Percentiles rank a stretch among this genome's conserved stretches.
These are phyloP conservation scores for Actinomortierella ambigua DNA, from an alignment of 371 early-diverging fungal species.

Conservation along the genomic window DNA sequence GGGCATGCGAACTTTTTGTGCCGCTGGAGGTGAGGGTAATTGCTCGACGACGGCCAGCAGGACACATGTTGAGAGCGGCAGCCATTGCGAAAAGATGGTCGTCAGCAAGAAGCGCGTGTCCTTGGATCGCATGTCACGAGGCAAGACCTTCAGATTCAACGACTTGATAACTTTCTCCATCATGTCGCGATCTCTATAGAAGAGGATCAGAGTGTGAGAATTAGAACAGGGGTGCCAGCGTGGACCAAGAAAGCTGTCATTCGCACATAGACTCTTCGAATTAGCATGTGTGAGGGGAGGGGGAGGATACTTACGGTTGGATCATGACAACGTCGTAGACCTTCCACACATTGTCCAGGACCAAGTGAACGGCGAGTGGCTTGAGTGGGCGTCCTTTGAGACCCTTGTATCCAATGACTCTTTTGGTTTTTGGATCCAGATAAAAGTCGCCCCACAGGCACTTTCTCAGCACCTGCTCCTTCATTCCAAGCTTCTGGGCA, in stretches of 20 bases:
- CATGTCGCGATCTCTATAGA: conserved; percentile 74
- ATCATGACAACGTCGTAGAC: conserved; percentile 84
- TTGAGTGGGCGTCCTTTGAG: conserved; percentile 82
- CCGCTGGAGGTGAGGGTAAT: conserved; percentile 84
- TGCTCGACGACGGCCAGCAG: conserved; percentile 86
- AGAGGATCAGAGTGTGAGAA: background rate
- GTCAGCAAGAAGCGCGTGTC: conserved; percentile 78
- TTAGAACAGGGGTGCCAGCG: too few species aligned
- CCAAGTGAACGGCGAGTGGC: conserved; percentile 96
- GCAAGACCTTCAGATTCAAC: conserved; percentile 84
- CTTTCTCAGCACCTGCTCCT: conserved; percentile 71
- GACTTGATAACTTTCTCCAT: conserved; percentile 92
- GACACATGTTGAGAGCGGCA: conserved; percentile 78
- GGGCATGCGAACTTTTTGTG: conserved; percentile 85
- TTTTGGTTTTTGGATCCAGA: conserved; percentile 92
- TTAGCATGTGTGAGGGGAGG: too few species aligned
- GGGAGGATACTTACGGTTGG: conserved; percentile 57
- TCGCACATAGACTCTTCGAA: too few species aligned
- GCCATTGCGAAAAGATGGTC: conserved; percentile 85
- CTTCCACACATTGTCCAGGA: conserved; percentile 94
- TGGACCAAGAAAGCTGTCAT: too few species aligned
- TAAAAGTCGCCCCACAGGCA: conserved; percentile 97
- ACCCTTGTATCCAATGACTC: conserved; percentile 85
- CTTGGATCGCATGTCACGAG: conserved; percentile 87
- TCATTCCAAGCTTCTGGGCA: conserved; percentile 88